Base-by-base conservation (phyloP, 495 filamentous ascomycete species). In the Neurospora pannonica region DNA sequence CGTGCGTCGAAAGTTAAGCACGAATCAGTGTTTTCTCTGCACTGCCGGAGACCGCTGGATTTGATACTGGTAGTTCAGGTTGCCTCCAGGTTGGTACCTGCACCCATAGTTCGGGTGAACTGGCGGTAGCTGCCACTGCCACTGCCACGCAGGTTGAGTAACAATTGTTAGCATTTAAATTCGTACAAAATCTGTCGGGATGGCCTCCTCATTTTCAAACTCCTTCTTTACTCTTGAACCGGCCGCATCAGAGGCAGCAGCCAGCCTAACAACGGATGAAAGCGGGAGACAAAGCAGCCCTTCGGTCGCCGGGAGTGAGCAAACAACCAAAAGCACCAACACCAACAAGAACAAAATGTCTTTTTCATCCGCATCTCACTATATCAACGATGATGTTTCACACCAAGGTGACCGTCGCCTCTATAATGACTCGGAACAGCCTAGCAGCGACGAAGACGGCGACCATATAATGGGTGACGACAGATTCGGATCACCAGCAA, bases 171-270 rank as follows among this genome's bases (percentile, higher is more conserved):
- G 54, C 54, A 34, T 34, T 67, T 34, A 8, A 5, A 8, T 17
- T 67, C 15, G 8, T 31, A 62, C 24, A 34, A 19, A 67, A 34
- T 67, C 28, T 2, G 1, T 13, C 24, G 34, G 54, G 70, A 79
- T 81, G 78, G 70, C 76, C 19, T 79, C 79, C 70, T 81, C 79
- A 70, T 78, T 81, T 70, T 79, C 78, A 71, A 73, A 74, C 38
- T 74, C 76, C 13, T 79, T 78, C 74, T 81, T 79, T 74, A 73
- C 78, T 10, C 72, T 76, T 34, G 75, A 75, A 40, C 39, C 71
- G 38, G 71, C 67, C 36, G 34, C 48, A 24, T 11, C 62, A 36
- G 43, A 36, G 71, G 31, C 72, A 67, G 46, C 71, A 67, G 43
- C 72, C 70, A 75, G 21, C 43, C 38, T 2, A 62, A 71, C 37